Percentiles rank a stretch among this genome's conserved stretches.
phyloP scores from a whole-genome alignment of 1,139 yeast genomes.

The Scheffersomyces lignicola region DNA sequence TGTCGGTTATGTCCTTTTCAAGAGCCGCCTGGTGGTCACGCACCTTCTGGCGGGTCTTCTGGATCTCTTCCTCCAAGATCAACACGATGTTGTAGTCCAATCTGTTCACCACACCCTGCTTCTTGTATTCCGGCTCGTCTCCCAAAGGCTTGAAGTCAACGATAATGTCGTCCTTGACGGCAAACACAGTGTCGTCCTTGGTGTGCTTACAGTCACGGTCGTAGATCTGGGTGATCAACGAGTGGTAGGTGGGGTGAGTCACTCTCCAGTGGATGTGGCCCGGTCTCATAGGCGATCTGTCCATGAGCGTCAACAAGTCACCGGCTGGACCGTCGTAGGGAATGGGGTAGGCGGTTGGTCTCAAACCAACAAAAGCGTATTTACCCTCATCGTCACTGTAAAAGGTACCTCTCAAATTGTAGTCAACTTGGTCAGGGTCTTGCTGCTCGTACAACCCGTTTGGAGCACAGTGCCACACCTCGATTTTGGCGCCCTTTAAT shows the following conservation, averaged over 20 bases:
- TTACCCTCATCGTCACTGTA: conserved; percentile 14
- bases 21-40: conserved; percentile 7
- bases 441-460: conserved; percentile 17
- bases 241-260: conserved; percentile 22
- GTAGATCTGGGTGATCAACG: conserved; percentile 29
- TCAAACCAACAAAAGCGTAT: conserved; percentile 14
- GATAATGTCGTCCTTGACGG: conserved; percentile 29
- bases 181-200: conserved; percentile 28
- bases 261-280: conserved; percentile 23
- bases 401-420: conserved; percentile 18
- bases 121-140: conserved; percentile 9
- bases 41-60: conserved; percentile 10
- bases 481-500: conserved; percentile 15
- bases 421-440: conserved; percentile 25
- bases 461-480: conserved; percentile 19
- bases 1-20: conserved; percentile 7
- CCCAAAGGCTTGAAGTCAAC: conserved; percentile 18
- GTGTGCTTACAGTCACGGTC: conserved; percentile 22
- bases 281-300: conserved; percentile 19
- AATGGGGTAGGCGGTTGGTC: conserved; percentile 18
- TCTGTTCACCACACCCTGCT: conserved; percentile 14
- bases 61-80: conserved; percentile 17
- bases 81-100: conserved; percentile 18
- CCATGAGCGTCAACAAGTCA: conserved; percentile 15
- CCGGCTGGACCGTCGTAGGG: conserved; percentile 19